Conservation (phyloP, 805 yeast species). For the Wickerhamomyces sydowiorum region DNA sequence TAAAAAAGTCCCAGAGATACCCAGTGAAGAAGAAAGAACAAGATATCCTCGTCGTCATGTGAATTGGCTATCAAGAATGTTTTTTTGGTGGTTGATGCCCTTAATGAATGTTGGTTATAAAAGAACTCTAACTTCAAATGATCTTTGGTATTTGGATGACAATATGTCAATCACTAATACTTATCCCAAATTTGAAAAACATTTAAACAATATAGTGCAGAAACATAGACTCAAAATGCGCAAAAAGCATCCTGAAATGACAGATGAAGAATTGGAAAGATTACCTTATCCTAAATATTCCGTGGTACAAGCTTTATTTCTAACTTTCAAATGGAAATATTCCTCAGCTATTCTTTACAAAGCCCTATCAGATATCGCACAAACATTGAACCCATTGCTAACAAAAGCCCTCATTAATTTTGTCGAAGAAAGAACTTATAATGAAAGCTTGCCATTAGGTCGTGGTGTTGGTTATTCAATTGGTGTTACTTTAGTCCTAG, state of each 20-base stretch:
- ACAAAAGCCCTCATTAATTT: slow-evolving; percentile 49
- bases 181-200: slow-evolving; percentile 29
- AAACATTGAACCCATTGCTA: slow-evolving; percentile 48
- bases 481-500: slow-evolving; percentile 43
- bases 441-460: slow-evolving; percentile 31
- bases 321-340: slow-evolving; percentile 44
- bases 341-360: slow-evolving; percentile 34
- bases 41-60: slow-evolving; percentile 37
- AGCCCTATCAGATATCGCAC: slow-evolving; percentile 38
- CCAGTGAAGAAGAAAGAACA: slow-evolving; percentile 42
- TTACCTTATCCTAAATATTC: slow-evolving; percentile 35
- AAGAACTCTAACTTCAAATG: slow-evolving; percentile 62
- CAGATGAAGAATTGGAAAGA: slow-evolving; percentile 32
- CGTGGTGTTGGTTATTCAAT: slow-evolving; percentile 58
- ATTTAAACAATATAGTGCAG: slow-evolving; percentile 27
- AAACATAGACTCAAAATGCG: slow-evolving; percentile 27
- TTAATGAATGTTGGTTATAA: slow-evolving; percentile 62
- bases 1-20: slow-evolving; percentile 45
- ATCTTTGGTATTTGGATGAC: slow-evolving; percentile 44
- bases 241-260: slow-evolving; percentile 27
- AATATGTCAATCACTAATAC: slow-evolving; percentile 37
- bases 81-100: slow-evolving; percentile 68
- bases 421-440: slow-evolving; percentile 39
- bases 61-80: slow-evolving; percentile 35
- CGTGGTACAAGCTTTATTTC: slow-evolving; percentile 39